phyloP scores from a whole-genome alignment of 23 red algal species.

The Gracilaria domingensis region DNA sequence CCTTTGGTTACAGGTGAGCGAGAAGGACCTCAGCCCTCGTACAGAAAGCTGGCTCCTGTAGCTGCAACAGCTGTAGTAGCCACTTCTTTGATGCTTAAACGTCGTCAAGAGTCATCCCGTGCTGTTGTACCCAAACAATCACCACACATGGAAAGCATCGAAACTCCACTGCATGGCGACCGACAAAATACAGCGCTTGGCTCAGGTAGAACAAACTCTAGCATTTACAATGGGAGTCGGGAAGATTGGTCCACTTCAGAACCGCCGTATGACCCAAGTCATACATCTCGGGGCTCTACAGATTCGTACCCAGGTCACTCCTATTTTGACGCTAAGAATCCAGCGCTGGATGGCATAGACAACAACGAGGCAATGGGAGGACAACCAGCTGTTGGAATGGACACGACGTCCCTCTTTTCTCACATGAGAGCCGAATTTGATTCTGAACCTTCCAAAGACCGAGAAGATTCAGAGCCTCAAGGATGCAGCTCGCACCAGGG shows the following conservation, averaged over 20 bases:
- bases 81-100: slow-evolving; percentile 14
- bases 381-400: slow-evolving; percentile 9
- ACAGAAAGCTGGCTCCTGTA: neutral
- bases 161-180: neutral
- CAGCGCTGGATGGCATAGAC: neutral
- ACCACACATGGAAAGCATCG: neutral
- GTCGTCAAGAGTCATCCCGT: neutral
- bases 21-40: neutral
- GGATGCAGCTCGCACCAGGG: neutral
- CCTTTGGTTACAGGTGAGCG: neutral
- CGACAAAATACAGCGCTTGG: neutral
- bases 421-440: slow-evolving; percentile 39
- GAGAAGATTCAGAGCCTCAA: neutral
- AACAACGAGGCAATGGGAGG: neutral
- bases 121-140: neutral
- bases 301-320: neutral
- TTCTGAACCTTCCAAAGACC: neutral
- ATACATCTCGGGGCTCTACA: neutral
- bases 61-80: slow-evolving; percentile 1
- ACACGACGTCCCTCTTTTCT: slow-evolving; percentile 13
- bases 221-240: neutral
- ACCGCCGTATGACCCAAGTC: neutral
- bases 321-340: neutral
- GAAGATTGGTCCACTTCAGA: slow-evolving; percentile 2
- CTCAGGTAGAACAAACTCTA: neutral